Evolutionary conservation across 306 rosid genomes (phyloP).

Genomic region (Corylus heterophylla): DNA sequence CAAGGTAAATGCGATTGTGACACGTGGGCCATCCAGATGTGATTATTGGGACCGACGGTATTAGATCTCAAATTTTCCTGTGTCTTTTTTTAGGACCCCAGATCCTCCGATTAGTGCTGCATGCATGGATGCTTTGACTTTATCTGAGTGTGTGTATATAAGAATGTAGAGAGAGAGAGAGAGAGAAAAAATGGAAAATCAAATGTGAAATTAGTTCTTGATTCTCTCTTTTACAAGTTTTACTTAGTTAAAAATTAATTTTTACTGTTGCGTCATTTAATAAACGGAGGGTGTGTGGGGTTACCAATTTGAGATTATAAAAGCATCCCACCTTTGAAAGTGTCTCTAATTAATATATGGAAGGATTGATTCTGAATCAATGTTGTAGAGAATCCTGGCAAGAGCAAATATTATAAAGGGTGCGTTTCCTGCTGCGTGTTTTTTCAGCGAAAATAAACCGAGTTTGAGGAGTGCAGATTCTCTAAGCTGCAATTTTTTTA

Average conservation of each 20-base stretch:
- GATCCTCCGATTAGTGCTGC: slow-evolving; percentile 31
- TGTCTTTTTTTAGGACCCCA: slow-evolving; percentile 26
- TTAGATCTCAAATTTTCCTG: slow-evolving; percentile 31
- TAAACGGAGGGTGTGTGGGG: background rate
- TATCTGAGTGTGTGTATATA: slow-evolving; percentile 10
- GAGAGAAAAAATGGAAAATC: background rate
- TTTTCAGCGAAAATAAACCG: background rate
- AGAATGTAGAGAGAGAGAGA: background rate
- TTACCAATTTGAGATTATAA: slow-evolving; percentile 12
- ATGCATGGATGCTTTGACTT: slow-evolving; percentile 68
- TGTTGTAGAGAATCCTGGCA: slow-evolving; percentile 24
- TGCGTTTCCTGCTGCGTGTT: slow-evolving; percentile 30
- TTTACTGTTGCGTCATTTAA: too few species aligned
- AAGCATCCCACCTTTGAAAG: slow-evolving; percentile 12
- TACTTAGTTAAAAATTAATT: too few species aligned
- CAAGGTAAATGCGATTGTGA: slow-evolving; percentile 53
- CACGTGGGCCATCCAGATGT: slow-evolving; percentile 63
- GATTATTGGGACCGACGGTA: slow-evolving; percentile 52
- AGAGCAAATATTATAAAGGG: slow-evolving; percentile 22
- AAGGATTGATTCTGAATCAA: slow-evolving; percentile 18
- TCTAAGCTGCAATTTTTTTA: slow-evolving; percentile 16
- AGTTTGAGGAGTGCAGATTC: slow-evolving; percentile 22
- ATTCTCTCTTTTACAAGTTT: too few species aligned
- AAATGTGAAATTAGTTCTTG: background rate
- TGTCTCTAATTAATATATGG: slow-evolving; percentile 3